phyloP scores from a whole-genome alignment of 768 basidiomycete species.

The Phlegmacium glaucopus region DNA sequence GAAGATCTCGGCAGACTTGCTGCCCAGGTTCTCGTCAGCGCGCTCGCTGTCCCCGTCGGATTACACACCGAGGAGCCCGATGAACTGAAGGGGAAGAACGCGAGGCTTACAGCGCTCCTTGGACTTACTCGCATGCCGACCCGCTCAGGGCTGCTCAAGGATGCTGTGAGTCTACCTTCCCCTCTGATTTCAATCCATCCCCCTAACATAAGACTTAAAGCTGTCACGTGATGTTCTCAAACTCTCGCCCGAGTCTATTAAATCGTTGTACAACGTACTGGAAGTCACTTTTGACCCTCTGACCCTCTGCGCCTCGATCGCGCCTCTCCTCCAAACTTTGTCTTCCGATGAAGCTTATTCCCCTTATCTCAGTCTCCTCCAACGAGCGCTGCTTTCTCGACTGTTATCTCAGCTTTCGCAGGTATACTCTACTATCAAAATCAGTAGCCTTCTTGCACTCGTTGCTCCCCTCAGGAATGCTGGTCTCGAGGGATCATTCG shows the following conservation, averaged over 20 bases:
- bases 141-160: conserved; percentile 78
- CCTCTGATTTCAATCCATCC: conserved; percentile 4
- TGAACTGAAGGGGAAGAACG: conserved; percentile 58
- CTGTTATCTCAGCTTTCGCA: conserved; percentile 89
- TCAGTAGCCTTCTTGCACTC: conserved; percentile 73
- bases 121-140: conserved; percentile 84
- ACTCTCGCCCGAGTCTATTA: conserved; percentile 69
- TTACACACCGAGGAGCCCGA: conserved; percentile 45
- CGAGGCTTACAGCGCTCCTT: conserved; percentile 80
- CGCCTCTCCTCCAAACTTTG: conserved; percentile 71
- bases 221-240: conserved; percentile 81
- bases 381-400: conserved; percentile 87
- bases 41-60: conserved; percentile 90
- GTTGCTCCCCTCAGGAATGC: conserved; percentile 68
- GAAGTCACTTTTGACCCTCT: conserved; percentile 94
- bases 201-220: conserved; percentile 31
- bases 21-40: conserved; percentile 87
- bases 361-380: conserved; percentile 85
- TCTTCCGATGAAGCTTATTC: conserved; percentile 57
- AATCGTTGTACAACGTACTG: conserved; percentile 80
- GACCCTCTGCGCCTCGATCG: conserved; percentile 72
- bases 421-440: conserved; percentile 85
- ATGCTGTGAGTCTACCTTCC: conserved; percentile 62
- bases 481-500: conserved; percentile 51
- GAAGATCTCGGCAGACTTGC: conserved; percentile 80